phyloP scores from a whole-genome alignment of 2,329 filamentous ascomycete species.

The Fusarium nygamai region DNA sequence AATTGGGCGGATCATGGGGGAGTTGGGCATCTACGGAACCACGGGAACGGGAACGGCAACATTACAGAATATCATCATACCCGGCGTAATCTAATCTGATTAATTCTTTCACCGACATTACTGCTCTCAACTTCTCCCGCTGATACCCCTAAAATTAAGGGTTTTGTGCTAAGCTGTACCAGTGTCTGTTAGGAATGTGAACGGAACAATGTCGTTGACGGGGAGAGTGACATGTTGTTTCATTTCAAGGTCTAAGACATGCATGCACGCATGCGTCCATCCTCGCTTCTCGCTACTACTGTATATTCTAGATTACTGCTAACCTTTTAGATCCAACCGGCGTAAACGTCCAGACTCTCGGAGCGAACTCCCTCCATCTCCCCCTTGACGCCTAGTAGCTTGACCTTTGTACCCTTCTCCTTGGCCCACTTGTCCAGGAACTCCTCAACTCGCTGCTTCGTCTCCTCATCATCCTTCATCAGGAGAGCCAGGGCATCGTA shows the following conservation, averaged over 20 bases:
- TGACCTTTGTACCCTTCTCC: constrained; percentile 69
- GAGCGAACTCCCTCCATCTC: constrained; percentile 73
- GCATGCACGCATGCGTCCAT: not conserved
- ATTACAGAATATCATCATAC: constrained; percentile 24
- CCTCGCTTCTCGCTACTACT: constrained; percentile 4
- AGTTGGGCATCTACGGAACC: constrained; percentile 18
- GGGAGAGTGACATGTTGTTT: constrained; percentile 15
- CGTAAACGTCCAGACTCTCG: constrained; percentile 57
- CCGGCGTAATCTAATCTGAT: constrained; percentile 33
- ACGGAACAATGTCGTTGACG: constrained; percentile 24
- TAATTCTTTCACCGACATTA: not conserved
- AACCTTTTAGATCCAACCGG: constrained; percentile 53
- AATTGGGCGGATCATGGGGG: constrained; percentile 2
- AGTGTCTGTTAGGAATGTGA: constrained; percentile 21
- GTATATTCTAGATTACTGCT: not conserved
- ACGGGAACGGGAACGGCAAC: constrained; percentile 9
- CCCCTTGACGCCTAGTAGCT: constrained; percentile 74
- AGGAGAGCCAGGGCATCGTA: constrained; percentile 90
- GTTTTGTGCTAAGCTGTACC: not conserved
- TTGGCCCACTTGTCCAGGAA: constrained; percentile 74
- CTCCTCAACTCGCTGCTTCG: constrained; percentile 66
- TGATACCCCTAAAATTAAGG: not conserved
- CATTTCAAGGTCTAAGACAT: constrained; percentile 28
- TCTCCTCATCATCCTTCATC: constrained; percentile 76
- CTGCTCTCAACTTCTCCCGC: not conserved